Evolutionary conservation across 306 rosid species (phyloP), one percentile per base, ranked within the genome.

Genomic region (Cucumis cinereus): DNA sequence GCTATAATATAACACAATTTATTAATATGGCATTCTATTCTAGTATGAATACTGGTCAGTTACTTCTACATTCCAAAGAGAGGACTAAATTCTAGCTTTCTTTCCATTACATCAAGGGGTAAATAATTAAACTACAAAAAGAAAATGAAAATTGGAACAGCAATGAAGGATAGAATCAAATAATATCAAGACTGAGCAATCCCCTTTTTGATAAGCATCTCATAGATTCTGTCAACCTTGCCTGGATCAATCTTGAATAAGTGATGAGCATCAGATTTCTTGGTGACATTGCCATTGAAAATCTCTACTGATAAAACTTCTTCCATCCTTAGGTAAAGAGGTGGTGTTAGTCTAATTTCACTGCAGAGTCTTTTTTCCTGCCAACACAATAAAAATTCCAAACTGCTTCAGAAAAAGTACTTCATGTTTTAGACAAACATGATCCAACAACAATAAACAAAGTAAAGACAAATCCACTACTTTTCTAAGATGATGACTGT

Each of bases 141-240:
- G 43, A 28, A 49, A 53, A 45, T 1, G 59, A 73, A n/a, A 6
- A 59, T 13, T 60, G 67, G 67, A 60, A n/a, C 66, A 26, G 19
- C 64, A 26, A 24, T 28, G 61, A 40, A 67, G 35, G 55, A 68
- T 13, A 23, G 55, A 23, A 68, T 68, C 16, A 35, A n/a, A 33
- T 38, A 35, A 8, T 28, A 30, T 90, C 90, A 92, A 33, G 91
- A 89, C n/a, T 81, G 89, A 57, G 85, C 93, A 36, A 93, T 82
- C 55, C 98, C 98, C 82, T 93, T 93, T 55, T 87, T 91, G 7
- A 93, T 79, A 28, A 93, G 97, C 93, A 91, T 91, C 67, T 93
- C 98, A 73, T 87, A 93, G 16, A 93, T 93, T 71, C 86, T 86
- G 83, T 91, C 98, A 70, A 91, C 68, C 80, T 85, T 89, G 73